phyloP scores from a whole-genome alignment of 371 early-diverging fungal genomes.

The Parasitella parasitica region DNA sequence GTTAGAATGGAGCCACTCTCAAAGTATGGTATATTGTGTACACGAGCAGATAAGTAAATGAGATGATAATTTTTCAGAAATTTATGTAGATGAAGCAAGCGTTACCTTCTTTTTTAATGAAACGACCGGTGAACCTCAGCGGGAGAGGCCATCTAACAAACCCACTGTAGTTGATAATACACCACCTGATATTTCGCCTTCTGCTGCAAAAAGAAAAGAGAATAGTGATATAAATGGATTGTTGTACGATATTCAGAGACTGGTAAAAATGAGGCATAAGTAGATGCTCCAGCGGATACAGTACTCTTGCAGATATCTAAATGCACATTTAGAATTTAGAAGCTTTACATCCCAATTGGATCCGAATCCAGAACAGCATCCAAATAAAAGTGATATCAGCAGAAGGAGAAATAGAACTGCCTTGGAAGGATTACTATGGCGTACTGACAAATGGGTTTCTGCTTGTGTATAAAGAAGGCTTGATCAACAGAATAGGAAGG shows the following conservation, averaged over 20 bases:
- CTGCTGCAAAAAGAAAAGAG: background rate
- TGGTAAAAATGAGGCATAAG: too few species aligned
- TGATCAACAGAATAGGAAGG: constrained; percentile 13
- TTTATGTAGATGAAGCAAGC: constrained; percentile 40
- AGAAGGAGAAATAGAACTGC: constrained; percentile 25
- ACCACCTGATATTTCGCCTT: background rate
- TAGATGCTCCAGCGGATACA: background rate
- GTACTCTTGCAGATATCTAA: too few species aligned
- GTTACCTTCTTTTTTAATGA: constrained; percentile 54
- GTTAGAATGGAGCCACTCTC: constrained; percentile 8
- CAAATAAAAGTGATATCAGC: constrained; percentile 42
- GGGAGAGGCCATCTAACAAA: constrained; percentile 29
- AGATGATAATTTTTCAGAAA: too few species aligned
- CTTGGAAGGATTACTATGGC: constrained; percentile 42
- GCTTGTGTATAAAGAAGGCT: constrained; percentile 37
- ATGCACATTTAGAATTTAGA: constrained; percentile 25
- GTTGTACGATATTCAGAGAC: background rate
- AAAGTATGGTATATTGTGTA: background rate
- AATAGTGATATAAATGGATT: background rate
- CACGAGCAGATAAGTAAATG: background rate
- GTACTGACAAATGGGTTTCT: constrained; percentile 39
- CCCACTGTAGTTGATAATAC: too few species aligned
- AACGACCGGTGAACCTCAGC: constrained; percentile 48
- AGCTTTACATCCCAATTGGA: constrained; percentile 31
- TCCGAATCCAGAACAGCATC: constrained; percentile 32